A percentile compares a stretch with the other conserved stretches of the same genome.
These are phyloP conservation scores for Xanthoconium purpureum DNA, from an alignment of 768 basidiomycete genomes.

Conservation along the genomic window DNA sequence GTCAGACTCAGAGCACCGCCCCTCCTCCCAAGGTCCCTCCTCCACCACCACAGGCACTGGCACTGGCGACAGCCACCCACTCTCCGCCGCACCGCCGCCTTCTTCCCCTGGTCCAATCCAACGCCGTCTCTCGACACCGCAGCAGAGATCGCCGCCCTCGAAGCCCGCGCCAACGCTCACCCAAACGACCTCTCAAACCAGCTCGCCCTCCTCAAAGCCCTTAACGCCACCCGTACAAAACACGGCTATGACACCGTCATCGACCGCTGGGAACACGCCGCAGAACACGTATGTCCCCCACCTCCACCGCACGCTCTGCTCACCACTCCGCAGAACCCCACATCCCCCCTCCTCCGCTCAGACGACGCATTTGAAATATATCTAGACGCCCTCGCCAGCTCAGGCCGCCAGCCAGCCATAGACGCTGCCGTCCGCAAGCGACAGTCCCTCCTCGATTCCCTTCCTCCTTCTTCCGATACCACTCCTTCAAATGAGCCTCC, in stretches of 20 bases:
- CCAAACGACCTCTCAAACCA: constrained; percentile 71
- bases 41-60: neutral
- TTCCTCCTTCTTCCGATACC: constrained; percentile 11
- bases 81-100: constrained; percentile 24
- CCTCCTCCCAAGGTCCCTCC: neutral
- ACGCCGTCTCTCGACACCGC: constrained; percentile 53
- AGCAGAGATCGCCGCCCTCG: constrained; percentile 67
- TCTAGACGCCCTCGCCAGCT: constrained; percentile 60
- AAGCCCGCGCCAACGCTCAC: constrained; percentile 72
- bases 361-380: constrained; percentile 77
- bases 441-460: constrained; percentile 54
- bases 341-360: constrained; percentile 67
- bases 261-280: constrained; percentile 78
- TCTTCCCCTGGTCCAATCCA: constrained; percentile 40
- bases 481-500: constrained; percentile 5
- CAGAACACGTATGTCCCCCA: constrained; percentile 66
- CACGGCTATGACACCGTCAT: constrained; percentile 71
- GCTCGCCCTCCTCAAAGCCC: constrained; percentile 63
- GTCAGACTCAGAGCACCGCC: neutral
- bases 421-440: constrained; percentile 65
- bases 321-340: constrained; percentile 48
- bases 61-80: neutral
- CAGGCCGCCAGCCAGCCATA: constrained; percentile 54
- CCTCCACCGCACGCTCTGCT: neutral
- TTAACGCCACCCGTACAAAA: constrained; percentile 60